Percentiles rank a stretch among this genome's conserved stretches.
Conservation (phyloP, 257 asterid genomes). For the Solanum piurae region DNA sequence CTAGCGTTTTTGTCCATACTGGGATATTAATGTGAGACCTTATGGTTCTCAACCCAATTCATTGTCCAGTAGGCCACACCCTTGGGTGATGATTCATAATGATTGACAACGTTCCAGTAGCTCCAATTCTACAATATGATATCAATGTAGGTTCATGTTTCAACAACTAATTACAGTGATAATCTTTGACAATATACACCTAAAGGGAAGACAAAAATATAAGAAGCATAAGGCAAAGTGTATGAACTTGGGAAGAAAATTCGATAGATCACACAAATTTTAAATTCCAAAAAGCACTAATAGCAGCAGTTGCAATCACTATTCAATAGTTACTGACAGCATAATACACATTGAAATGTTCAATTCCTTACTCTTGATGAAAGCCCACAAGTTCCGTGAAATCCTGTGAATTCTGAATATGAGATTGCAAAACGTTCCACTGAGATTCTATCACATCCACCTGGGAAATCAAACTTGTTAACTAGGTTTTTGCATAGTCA, state of each 20-base stretch:
- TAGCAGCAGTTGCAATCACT: not conserved
- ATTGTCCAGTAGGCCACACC: not conserved
- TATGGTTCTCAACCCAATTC: not conserved
- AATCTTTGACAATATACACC: not conserved
- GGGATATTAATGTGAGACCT: not conserved
- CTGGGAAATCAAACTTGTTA: conserved; percentile 29
- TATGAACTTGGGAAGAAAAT: not conserved
- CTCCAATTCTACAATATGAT: not conserved
- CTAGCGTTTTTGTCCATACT: not conserved
- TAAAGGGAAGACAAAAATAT: not conserved
- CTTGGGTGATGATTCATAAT: not conserved
- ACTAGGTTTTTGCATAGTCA: not conserved
- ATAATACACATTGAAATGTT: not conserved
- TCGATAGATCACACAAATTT: not conserved
- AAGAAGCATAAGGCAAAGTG: not conserved
- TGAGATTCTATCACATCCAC: conserved; percentile 99
- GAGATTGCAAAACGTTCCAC: conserved; percentile 93
- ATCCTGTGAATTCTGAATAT: conserved; percentile 81
- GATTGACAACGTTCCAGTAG: not conserved
- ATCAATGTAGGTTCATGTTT: not conserved
- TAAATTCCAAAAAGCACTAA: not conserved
- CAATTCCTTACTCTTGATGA: conserved; percentile 86
- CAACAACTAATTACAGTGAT: not conserved
- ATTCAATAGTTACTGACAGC: not conserved
- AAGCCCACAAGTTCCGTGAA: conserved; percentile 86